Evolutionary conservation across 139 green algal genomes (phyloP).

Genomic region (Chlorella sp.): DNA sequence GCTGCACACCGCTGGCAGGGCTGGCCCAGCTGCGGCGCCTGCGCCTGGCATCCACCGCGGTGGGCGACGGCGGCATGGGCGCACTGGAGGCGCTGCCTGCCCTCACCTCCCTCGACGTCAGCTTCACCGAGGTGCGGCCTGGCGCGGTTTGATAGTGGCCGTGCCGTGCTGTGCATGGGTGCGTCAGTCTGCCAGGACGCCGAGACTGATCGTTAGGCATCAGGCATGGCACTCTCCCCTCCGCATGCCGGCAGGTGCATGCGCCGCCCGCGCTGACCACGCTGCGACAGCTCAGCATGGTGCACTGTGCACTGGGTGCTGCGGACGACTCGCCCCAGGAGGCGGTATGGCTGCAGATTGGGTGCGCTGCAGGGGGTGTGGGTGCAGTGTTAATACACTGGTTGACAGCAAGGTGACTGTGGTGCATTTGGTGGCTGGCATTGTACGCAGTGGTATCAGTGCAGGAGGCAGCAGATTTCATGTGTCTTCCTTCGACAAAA

Average conservation of each 20-base stretch:
- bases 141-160: too few species aligned
- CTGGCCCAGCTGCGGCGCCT: background rate
- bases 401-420: too few species aligned
- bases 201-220: too few species aligned
- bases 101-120: slow-evolving; percentile 23
- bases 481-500: too few species aligned
- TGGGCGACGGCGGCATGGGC: slow-evolving; percentile 6
- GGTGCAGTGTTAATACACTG: too few species aligned
- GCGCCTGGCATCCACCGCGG: background rate
- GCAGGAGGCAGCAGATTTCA: too few species aligned
- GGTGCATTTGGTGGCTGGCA: too few species aligned
- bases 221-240: too few species aligned
- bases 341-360: slow-evolving; percentile 8
- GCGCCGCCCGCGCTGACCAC: background rate
- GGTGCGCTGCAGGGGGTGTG: background rate
- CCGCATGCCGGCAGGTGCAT: background rate
- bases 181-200: too few species aligned
- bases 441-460: too few species aligned
- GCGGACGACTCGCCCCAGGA: background rate
- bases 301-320: slow-evolving; percentile 12
- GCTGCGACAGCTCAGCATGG: slow-evolving; percentile 6
- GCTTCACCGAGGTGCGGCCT: background rate
- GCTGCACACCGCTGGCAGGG: background rate
- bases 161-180: too few species aligned
- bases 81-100: background rate